Conservation (phyloP, 75 land plant species). For the Isoetes taiwanensis region DNA sequence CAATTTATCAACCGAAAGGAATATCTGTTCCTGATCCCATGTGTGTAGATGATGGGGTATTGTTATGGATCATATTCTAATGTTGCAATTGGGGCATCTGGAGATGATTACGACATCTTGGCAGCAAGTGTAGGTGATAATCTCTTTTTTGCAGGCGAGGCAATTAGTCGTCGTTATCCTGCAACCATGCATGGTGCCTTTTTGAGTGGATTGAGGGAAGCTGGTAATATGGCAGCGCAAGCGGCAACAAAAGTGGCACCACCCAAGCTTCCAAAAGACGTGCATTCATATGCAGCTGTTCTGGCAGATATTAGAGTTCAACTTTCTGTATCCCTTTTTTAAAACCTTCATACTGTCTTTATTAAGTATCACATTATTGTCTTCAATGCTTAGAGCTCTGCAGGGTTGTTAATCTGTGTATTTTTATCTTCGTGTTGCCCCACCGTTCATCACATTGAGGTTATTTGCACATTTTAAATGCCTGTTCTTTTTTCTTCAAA, state of each 20-base stretch:
- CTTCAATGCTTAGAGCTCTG: too few species aligned
- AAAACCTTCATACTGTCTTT: too few species aligned
- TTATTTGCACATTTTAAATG: too few species aligned
- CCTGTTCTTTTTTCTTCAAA: too few species aligned
- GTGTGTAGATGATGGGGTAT: constrained; percentile 91
- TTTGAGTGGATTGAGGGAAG: constrained; percentile 78
- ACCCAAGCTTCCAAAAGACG: constrained; percentile 55
- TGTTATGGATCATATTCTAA: constrained; percentile 91
- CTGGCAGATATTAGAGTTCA: constrained; percentile 81
- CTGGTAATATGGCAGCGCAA: constrained; percentile 66
- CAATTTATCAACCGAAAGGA: constrained; percentile 82
- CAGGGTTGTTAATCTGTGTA: too few species aligned
- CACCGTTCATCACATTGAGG: too few species aligned
- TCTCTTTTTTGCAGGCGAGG: constrained; percentile 97
- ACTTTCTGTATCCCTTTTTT: too few species aligned
- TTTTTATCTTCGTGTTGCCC: too few species aligned
- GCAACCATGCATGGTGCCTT: constrained; percentile 99
- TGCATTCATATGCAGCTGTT: constrained; percentile 60
- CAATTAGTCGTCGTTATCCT: constrained; percentile 85
- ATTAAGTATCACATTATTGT: too few species aligned
- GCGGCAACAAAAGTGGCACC: constrained; percentile 39
- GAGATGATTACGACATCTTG: constrained; percentile 94
- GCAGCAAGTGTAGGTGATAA: constrained; percentile 97
- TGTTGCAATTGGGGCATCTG: constrained; percentile 98
- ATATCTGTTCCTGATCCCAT: constrained; percentile 81